Evolutionary conservation across 176 grass and related monocot species (phyloP), one percentile per base, ranked within the genome.

Genomic region (Carex myosuroides): DNA sequence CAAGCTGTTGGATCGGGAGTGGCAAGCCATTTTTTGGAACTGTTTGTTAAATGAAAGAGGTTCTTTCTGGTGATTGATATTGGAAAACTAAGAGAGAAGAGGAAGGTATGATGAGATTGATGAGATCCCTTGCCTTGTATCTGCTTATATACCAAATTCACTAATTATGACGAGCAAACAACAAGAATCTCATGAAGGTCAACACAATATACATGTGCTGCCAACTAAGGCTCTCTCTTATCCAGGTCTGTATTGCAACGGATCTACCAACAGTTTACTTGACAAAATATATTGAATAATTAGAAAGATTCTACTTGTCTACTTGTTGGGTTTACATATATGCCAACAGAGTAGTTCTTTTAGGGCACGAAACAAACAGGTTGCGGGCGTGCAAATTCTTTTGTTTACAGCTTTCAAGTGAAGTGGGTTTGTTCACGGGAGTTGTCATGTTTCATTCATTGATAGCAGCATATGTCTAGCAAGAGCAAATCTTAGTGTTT

Each of bases 1-100:
- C 58, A 89, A 64, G 83, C 87, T 89, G 41, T 65, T 75, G 35
- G 83, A 85, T 64, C 65, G 87, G 13, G 70, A 9, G 32, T 82
- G 83, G 65, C 62, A 82, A 42, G 77, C 63, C 79, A 77, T 83
- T 55, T 89, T 77, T 6, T 18, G 12, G 6, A 11, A 20, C 44
- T 89, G 3, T 12, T 72, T 50, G n/a, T 46, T 58, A 14, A 58
- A n/a, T 2, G 33, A 30, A 20, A 67, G 17, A 82, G 54, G 44
- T 81, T 74, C 55, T 88, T 66, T 18, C 85, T 84, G 53, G 30
- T 55, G 33, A 8, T 17, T 63, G 86, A 81, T 39, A 63, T 30
- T 42, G 8, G 39, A 85, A 55, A 16, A 88, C 35, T 75, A 50
- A 5, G 18, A 72, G 42, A 12, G 41, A 13, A 46, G 69, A 68